These are phyloP conservation scores for Chrysoporthe deuterocubensis DNA, from an alignment of 2,329 filamentous ascomycete genomes.

Conservation along the genomic window DNA sequence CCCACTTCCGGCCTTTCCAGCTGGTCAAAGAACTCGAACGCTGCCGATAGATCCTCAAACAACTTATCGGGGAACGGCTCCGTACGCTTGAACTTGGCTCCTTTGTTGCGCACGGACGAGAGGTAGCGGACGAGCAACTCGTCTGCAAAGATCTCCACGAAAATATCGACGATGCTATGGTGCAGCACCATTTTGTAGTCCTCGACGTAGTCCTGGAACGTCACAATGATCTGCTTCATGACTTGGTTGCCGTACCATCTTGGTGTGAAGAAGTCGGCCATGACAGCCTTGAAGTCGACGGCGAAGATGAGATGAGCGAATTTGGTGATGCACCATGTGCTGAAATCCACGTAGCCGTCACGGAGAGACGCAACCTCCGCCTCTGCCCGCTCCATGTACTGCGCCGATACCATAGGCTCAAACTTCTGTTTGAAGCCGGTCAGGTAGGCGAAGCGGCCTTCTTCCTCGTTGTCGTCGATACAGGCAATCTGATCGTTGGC, in stretches of 20 bases:
- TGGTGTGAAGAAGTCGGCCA: slow-evolving; percentile 87
- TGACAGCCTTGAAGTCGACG: slow-evolving; percentile 83
- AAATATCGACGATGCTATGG: slow-evolving; percentile 84
- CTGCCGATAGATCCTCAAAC: slow-evolving; percentile 87
- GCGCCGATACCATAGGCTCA: slow-evolving; percentile 76
- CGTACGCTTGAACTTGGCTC: slow-evolving; percentile 81
- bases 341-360: slow-evolving; percentile 93
- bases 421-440: slow-evolving; percentile 85
- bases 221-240: slow-evolving; percentile 92
- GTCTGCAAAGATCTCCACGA: slow-evolving; percentile 91
- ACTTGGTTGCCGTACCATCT: slow-evolving; percentile 86
- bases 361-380: slow-evolving; percentile 75
- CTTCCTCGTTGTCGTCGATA: slow-evolving; percentile 88
- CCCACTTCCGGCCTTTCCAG: slow-evolving; percentile 72
- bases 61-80: slow-evolving; percentile 94
- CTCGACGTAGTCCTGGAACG: slow-evolving; percentile 90
- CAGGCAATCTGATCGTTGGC: slow-evolving; percentile 99
- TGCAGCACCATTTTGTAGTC: slow-evolving; percentile 88
- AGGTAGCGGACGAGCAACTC: slow-evolving; percentile 89
- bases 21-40: slow-evolving; percentile 84
- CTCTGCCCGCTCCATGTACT: slow-evolving; percentile 76
- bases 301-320: slow-evolving; percentile 88
- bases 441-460: slow-evolving; percentile 77
- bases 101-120: slow-evolving; percentile 82
- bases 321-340: slow-evolving; percentile 86